These are phyloP conservation scores for Boletus rubropictus DNA, from an alignment of 768 basidiomycete genomes.

Conservation along the genomic window DNA sequence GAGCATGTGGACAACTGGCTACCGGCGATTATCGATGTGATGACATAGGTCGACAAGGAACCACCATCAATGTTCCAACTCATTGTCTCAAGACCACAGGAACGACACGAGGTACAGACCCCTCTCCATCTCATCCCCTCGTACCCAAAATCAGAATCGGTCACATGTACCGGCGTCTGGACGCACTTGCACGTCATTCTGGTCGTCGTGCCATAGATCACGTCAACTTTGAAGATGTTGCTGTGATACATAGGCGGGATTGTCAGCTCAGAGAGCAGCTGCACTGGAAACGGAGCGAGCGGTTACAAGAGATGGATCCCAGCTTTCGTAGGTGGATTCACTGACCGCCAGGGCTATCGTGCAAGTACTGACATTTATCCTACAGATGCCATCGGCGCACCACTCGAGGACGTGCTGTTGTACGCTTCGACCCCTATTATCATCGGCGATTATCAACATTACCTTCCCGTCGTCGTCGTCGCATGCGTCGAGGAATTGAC, in stretches of 20 bases:
- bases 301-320: slow-evolving; percentile 18
- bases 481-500: slow-evolving; percentile 44
- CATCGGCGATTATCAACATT: slow-evolving; percentile 34
- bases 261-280: slow-evolving; percentile 22
- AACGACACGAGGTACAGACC: background rate
- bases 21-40: slow-evolving; percentile 6
- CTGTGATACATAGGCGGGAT: slow-evolving; percentile 14
- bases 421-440: slow-evolving; percentile 30
- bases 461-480: slow-evolving; percentile 36
- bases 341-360: background rate
- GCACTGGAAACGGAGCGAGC: slow-evolving; percentile 14
- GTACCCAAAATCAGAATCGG: slow-evolving; percentile 18
- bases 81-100: background rate
- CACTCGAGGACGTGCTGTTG: slow-evolving; percentile 31
- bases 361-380: background rate
- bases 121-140: slow-evolving; percentile 2
- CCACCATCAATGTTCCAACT: background rate
- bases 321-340: slow-evolving; percentile 23
- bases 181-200: slow-evolving; percentile 19
- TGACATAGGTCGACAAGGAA: slow-evolving; percentile 1
- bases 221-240: slow-evolving; percentile 22
- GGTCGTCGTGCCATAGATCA: slow-evolving; percentile 26
- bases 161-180: slow-evolving; percentile 24
- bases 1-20: slow-evolving; percentile 24
- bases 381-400: slow-evolving; percentile 35